Conservation (phyloP, 2,329 filamentous ascomycete species). For the Chrysoporthe austroafricana region DNA sequence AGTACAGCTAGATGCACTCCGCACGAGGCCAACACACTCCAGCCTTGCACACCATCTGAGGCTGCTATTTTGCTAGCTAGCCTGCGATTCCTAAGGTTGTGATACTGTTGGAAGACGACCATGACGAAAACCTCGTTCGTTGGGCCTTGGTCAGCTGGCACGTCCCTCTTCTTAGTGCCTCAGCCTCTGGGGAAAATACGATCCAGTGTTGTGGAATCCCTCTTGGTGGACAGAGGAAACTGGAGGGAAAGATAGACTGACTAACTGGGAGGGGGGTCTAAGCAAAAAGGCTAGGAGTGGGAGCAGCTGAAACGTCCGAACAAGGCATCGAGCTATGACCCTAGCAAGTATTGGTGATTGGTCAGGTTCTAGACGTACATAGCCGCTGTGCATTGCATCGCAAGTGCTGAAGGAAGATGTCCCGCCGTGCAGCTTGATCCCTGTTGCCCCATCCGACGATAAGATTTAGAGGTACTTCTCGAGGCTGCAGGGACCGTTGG, state of each 20-base stretch:
- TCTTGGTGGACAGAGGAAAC: conserved; percentile 4
- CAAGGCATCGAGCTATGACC: conserved; percentile 12
- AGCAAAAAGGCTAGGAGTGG: conserved; percentile 1
- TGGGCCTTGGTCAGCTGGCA: neutral
- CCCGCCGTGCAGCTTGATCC: conserved; percentile 22
- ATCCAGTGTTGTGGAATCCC: neutral
- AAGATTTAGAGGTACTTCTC: conserved; percentile 15
- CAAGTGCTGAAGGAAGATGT: conserved; percentile 29
- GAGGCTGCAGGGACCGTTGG: conserved; percentile 27
- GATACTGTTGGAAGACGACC: conserved; percentile 7
- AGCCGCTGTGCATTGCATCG: conserved; percentile 40
- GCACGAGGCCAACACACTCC: neutral
- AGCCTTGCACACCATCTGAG: conserved; percentile 5
- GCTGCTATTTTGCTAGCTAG: conserved; percentile 10
- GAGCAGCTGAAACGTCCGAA: conserved; percentile 36
- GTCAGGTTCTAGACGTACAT: conserved; percentile 36
- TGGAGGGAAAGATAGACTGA: conserved; percentile 5
- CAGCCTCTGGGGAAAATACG: neutral
- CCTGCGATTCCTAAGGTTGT: conserved; percentile 3
- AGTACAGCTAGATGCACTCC: conserved; percentile 6
- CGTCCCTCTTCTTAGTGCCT: conserved; percentile 5
- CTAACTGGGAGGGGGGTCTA: conserved; percentile 6
- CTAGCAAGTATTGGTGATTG: conserved; percentile 32
- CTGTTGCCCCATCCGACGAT: conserved; percentile 22
- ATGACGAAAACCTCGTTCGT: neutral